Evolutionary conservation across 495 filamentous ascomycete genomes (phyloP).

Genomic region (Podospora comata): DNA sequence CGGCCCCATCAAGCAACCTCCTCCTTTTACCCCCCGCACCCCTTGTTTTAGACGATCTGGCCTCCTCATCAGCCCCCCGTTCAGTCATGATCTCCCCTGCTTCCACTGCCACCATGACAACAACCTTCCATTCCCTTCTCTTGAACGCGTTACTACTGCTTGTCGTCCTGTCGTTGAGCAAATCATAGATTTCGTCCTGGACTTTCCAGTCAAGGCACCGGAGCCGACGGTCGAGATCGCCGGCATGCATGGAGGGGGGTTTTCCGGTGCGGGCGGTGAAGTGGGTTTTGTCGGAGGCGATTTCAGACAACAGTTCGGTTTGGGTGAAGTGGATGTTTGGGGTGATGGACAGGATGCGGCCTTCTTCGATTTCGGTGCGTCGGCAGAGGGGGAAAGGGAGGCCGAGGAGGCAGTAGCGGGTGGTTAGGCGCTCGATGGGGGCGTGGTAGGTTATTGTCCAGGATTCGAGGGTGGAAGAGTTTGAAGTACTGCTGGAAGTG

Average conservation of each 20-base stretch:
- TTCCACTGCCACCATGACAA: slow-evolving; percentile 14
- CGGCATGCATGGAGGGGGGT: slow-evolving; percentile 4
- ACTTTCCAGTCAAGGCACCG: slow-evolving; percentile 24
- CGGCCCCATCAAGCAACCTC: neutral
- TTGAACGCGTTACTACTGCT: slow-evolving; percentile 24
- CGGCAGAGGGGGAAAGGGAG: slow-evolving; percentile 7
- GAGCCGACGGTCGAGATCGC: slow-evolving; percentile 17
- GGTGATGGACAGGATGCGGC: slow-evolving; percentile 18
- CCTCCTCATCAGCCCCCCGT: no score
- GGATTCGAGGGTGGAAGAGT: slow-evolving; percentile 20
- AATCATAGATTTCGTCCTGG: slow-evolving; percentile 26
- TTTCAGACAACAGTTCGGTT: slow-evolving; percentile 14
- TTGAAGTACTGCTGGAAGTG: neutral
- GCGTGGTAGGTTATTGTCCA: slow-evolving; percentile 26
- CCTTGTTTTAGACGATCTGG: neutral
- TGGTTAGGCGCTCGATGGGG: slow-evolving; percentile 3
- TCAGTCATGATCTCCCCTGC: slow-evolving; percentile 17
- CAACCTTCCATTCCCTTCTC: slow-evolving; percentile 23
- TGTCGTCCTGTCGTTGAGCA: slow-evolving; percentile 21
- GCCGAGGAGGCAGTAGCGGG: slow-evolving; percentile 13
- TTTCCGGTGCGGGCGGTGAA: slow-evolving; percentile 2
- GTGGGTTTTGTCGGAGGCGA: slow-evolving; percentile 8
- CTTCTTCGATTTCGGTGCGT: slow-evolving; percentile 12
- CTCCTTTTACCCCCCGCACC: neutral
- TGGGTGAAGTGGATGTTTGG: slow-evolving; percentile 25